Percentiles rank a stretch among this genome's conserved stretches.
phyloP scores from a whole-genome alignment of 2,329 filamentous ascomycete species.

The Aspergillus japonicus region DNA sequence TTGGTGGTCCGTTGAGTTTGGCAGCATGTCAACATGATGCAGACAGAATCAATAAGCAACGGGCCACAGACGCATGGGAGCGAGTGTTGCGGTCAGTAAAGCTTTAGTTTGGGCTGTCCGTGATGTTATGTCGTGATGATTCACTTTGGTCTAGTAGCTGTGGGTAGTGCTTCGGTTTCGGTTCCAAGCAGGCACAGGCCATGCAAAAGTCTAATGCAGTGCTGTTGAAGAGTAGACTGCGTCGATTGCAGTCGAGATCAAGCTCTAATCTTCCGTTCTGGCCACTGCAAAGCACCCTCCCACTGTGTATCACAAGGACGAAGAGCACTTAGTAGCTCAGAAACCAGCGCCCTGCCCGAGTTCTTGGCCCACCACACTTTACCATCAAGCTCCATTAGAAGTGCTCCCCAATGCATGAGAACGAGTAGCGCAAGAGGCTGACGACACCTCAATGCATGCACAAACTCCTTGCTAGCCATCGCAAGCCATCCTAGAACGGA shows the following conservation, averaged over 20 bases:
- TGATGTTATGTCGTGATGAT: background rate
- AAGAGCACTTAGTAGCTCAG: conserved; percentile 27
- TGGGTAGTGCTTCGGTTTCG: background rate
- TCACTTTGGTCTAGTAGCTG: background rate
- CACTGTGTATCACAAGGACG: conserved; percentile 23
- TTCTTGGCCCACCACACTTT: conserved; percentile 37
- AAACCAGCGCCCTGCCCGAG: conserved; percentile 31
- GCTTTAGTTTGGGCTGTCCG: conserved; percentile 8
- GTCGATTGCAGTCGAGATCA: conserved; percentile 11
- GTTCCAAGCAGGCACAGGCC: background rate
- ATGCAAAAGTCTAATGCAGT: background rate
- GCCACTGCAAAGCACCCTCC: conserved; percentile 31
- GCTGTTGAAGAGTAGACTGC: background rate
- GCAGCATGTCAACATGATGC: conserved; percentile 25
- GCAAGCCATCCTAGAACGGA: conserved; percentile 38
- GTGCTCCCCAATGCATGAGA: conserved; percentile 38
- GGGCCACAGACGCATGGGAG: conserved; percentile 23
- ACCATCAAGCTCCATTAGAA: conserved; percentile 33
- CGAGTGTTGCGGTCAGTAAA: conserved; percentile 21
- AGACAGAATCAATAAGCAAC: conserved; percentile 23
- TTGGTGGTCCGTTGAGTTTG: conserved; percentile 31
- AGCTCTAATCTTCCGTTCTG: conserved; percentile 29
- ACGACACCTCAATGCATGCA: conserved; percentile 29
- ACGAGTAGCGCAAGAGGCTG: conserved; percentile 34
- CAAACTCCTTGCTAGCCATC: conserved; percentile 33